Percentiles rank a stretch among this genome's conserved stretches.
Conservation (phyloP, 1,139 yeast species). For the Debaryomyces fabryi region DNA sequence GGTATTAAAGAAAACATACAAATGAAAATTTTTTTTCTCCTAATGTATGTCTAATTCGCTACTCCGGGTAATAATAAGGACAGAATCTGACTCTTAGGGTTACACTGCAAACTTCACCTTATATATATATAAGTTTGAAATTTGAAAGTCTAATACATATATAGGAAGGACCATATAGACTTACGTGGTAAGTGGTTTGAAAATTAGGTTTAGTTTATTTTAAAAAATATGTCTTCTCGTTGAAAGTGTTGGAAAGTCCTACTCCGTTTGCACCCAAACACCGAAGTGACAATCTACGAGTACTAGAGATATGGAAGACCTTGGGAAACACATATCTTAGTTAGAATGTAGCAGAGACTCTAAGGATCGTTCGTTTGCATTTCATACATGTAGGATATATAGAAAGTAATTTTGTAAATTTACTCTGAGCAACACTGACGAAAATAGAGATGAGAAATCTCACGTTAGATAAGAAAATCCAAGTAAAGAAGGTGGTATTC, state of each 20-base stretch:
- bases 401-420: neutral
- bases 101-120: neutral
- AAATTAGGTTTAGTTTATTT: neutral
- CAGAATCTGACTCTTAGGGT: neutral
- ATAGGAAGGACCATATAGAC: neutral
- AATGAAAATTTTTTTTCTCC: neutral
- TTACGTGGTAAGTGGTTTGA: neutral
- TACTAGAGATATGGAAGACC: neutral
- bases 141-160: neutral
- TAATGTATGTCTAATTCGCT: neutral
- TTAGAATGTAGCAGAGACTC: neutral
- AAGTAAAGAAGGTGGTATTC: neutral
- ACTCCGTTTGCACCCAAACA: slow-evolving; percentile 2
- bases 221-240: neutral
- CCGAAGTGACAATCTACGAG: neutral
- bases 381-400: neutral
- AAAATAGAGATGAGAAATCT: neutral
- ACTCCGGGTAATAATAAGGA: neutral
- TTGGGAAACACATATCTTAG: neutral
- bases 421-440: neutral
- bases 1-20: neutral
- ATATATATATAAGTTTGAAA: neutral
- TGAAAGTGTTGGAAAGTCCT: neutral
- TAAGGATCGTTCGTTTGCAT: neutral
- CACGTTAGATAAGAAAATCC: neutral